Percentiles rank a stretch among this genome's conserved stretches.
Conservation (phyloP, 305 asterid species). For the Stenogyne calaminthoides region DNA sequence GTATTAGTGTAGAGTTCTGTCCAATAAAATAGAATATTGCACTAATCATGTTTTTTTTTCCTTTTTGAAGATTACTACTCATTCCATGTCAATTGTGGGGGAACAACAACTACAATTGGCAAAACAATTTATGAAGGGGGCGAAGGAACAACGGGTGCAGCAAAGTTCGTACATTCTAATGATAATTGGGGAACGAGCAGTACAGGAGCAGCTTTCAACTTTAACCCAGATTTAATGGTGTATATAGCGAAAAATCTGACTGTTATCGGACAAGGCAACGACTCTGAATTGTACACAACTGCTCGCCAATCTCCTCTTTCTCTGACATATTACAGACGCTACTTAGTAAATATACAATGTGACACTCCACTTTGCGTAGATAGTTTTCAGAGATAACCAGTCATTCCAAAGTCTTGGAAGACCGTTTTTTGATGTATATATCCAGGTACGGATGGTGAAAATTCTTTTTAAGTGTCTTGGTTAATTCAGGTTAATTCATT, state of each 20-base stretch:
- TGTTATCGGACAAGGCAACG: conserved; percentile 39
- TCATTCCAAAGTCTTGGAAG: conserved; percentile 65
- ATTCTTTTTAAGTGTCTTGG: not conserved
- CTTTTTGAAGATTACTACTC: conserved; percentile 43
- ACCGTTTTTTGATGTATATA: conserved; percentile 66
- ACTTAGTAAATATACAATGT: conserved; percentile 67
- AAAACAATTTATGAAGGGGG: conserved; percentile 43
- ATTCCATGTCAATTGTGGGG: conserved; percentile 68
- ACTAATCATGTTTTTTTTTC: not conserved
- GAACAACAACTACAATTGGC: conserved; percentile 32
- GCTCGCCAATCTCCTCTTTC: conserved; percentile 65
- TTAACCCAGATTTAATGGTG: not conserved
- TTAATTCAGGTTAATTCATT: too few species aligned
- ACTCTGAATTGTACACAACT: conserved; percentile 45
- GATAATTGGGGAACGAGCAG: conserved; percentile 60
- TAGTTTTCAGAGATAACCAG: too few species aligned
- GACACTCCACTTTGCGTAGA: conserved; percentile 71
- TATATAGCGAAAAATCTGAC: conserved; percentile 42
- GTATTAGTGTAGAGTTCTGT: too few species aligned
- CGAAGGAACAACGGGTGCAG: conserved; percentile 37
- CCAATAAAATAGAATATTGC: not conserved
- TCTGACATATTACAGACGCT: conserved; percentile 64
- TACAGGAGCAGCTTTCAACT: conserved; percentile 50
- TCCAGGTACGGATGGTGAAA: conserved; percentile 43
- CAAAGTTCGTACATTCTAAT: conserved; percentile 29